These are phyloP conservation scores for Nicotiana undulata DNA, from an alignment of 257 asterid genomes.

Conservation along the genomic window DNA sequence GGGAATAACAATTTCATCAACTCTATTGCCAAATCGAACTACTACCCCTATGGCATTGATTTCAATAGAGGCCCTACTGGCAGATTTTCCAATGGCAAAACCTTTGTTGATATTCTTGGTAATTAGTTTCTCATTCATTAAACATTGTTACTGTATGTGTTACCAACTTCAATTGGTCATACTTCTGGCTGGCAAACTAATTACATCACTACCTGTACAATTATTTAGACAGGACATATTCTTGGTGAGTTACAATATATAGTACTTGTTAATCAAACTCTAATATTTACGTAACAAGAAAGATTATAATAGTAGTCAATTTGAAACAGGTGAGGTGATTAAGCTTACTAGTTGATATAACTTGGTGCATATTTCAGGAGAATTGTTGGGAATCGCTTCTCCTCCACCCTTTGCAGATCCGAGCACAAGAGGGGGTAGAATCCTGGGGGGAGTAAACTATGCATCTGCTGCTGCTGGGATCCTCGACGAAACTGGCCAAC, in stretches of 20 bases:
- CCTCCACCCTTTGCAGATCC: constrained; percentile 86
- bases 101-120: constrained; percentile 67
- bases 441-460: constrained; percentile 71
- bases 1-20: constrained; percentile 82
- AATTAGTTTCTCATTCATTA: neutral
- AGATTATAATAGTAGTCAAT: neutral
- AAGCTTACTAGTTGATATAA: neutral
- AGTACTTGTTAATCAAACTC: no score
- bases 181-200: neutral
- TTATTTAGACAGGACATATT: no score
- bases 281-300: no score
- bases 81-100: constrained; percentile 73
- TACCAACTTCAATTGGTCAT: neutral
- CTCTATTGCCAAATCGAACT: constrained; percentile 76
- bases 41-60: constrained; percentile 79
- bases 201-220: neutral
- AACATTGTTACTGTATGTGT: no score
- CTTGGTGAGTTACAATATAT: no score
- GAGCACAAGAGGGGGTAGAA: constrained; percentile 47
- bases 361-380: constrained; percentile 30
- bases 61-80: constrained; percentile 52
- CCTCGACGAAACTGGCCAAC: constrained; percentile 77
- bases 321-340: neutral
- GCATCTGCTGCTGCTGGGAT: constrained; percentile 98
- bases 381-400: constrained; percentile 57